These are phyloP conservation scores for Tirmania nivea DNA, from an alignment of 495 filamentous ascomycete species.

Conservation along the genomic window DNA sequence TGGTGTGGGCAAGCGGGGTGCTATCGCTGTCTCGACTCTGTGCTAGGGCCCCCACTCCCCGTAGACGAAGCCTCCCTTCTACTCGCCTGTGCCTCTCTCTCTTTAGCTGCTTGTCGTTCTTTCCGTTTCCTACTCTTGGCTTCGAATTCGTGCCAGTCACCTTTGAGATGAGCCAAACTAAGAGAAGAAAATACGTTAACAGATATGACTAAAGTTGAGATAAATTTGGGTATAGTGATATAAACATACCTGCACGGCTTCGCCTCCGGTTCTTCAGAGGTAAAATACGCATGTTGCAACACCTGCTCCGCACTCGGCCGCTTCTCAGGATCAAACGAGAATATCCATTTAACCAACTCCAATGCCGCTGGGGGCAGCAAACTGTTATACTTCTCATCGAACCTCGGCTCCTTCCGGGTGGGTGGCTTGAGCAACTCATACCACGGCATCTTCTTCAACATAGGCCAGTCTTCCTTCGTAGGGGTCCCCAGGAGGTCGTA, in stretches of 20 bases:
- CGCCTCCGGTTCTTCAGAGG: slow-evolving; percentile 54
- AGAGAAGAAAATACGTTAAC: slow-evolving; percentile 13
- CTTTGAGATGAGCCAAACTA: slow-evolving; percentile 62
- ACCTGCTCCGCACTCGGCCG: slow-evolving; percentile 72
- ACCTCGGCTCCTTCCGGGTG: slow-evolving; percentile 51
- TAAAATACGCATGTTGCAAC: slow-evolving; percentile 76
- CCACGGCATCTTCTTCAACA: slow-evolving; percentile 81
- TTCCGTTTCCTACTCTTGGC: slow-evolving; percentile 73
- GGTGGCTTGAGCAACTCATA: slow-evolving; percentile 69
- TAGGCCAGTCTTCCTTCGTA: slow-evolving; percentile 63
- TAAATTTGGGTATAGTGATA: neutral
- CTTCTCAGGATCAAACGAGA: slow-evolving; percentile 67
- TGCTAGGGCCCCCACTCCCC: neutral
- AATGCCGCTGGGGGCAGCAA: slow-evolving; percentile 54
- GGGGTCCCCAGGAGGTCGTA: slow-evolving; percentile 86
- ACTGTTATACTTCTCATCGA: slow-evolving; percentile 61
- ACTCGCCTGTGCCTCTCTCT: slow-evolving; percentile 34
- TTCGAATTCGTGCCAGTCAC: slow-evolving; percentile 99
- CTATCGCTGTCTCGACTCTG: no score
- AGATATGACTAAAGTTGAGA: slow-evolving; percentile 7
- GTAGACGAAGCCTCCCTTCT: neutral
- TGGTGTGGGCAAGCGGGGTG: no score
- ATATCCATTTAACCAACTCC: slow-evolving; percentile 59
- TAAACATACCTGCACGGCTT: slow-evolving; percentile 56
- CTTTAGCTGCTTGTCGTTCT: slow-evolving; percentile 65